phyloP scores from a whole-genome alignment of 2,329 filamentous ascomycete species.

The Annulohypoxylon truncatum region DNA sequence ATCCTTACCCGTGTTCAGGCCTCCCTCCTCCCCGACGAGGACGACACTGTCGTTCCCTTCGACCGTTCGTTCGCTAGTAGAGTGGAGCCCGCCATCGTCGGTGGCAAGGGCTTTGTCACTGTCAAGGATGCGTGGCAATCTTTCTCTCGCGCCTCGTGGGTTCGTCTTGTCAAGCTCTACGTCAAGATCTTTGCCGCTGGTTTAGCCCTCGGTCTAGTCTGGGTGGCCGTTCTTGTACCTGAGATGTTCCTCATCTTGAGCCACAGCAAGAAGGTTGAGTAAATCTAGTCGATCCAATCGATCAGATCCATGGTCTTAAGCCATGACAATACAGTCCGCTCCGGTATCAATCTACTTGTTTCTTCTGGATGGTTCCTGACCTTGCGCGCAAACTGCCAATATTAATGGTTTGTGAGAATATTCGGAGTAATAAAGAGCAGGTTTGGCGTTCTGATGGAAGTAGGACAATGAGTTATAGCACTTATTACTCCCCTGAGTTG shows the following conservation, averaged over 20 bases:
- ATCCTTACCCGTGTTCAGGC: conserved; percentile 86
- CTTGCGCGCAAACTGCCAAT: background rate
- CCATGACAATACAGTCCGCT: background rate
- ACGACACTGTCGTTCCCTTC: conserved; percentile 88
- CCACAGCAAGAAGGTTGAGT: conserved; percentile 45
- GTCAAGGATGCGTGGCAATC: conserved; percentile 82
- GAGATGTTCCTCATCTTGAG: conserved; percentile 60
- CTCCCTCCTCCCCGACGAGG: conserved; percentile 82
- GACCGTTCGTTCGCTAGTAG: conserved; percentile 87
- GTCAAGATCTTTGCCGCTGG: conserved; percentile 74
- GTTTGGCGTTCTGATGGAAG: conserved; percentile 1
- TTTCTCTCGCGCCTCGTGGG: conserved; percentile 78
- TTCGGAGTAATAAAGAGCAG: background rate
- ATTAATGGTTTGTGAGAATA: background rate
- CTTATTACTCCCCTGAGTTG: background rate
- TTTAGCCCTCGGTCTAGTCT: conserved; percentile 59
- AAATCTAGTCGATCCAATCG: conserved; percentile 11
- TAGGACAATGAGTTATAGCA: conserved; percentile 16
- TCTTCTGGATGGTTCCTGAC: background rate
- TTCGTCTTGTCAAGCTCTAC: conserved; percentile 79
- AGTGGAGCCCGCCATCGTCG: conserved; percentile 78
- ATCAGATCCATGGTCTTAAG: background rate
- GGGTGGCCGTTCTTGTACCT: conserved; percentile 62
- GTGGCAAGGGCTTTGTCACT: conserved; percentile 76
- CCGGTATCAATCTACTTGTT: conserved; percentile 2